These are phyloP conservation scores for Trichoderma virens DNA, from an alignment of 495 filamentous ascomycete genomes.

Conservation along the genomic window DNA sequence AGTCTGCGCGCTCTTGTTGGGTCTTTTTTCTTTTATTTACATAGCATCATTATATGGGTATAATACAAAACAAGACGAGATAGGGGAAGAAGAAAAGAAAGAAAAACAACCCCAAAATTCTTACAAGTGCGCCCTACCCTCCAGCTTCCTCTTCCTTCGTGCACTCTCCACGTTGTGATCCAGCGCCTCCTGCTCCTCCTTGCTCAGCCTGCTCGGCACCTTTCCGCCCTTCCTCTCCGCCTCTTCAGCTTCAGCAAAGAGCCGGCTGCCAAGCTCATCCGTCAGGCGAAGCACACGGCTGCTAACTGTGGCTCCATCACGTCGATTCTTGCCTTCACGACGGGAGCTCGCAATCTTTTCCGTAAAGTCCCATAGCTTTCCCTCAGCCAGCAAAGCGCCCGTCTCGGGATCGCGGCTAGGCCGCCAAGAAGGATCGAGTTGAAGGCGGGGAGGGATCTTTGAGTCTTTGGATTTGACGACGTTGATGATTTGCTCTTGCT, in stretches of 20 bases:
- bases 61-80: not conserved
- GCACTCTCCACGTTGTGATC: constrained; percentile 28
- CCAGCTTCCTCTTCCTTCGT: constrained; percentile 33
- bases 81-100: not conserved
- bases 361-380: constrained; percentile 81
- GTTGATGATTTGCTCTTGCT: constrained; percentile 82
- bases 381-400: constrained; percentile 56
- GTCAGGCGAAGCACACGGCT: constrained; percentile 71
- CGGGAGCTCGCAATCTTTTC: constrained; percentile 76
- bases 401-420: constrained; percentile 55
- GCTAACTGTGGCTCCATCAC: constrained; percentile 84
- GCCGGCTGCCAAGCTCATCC: constrained; percentile 45
- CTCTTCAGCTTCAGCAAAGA: constrained; percentile 38
- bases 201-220: constrained; percentile 28
- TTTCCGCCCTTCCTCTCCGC: constrained; percentile 22
- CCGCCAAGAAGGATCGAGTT: constrained; percentile 70
- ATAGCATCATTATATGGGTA: constrained; percentile 1
- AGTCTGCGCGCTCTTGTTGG: not conserved
- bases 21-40: not conserved
- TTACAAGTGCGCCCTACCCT: constrained; percentile 41
- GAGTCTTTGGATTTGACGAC: constrained; percentile 57
- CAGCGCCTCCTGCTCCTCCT: constrained; percentile 33
- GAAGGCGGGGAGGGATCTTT: constrained; percentile 49
- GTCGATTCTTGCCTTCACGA: constrained; percentile 87
- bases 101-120: too few relatives aligned